phyloP scores from a whole-genome alignment of 106 monocot species.

The Ottelia alismoides region DNA sequence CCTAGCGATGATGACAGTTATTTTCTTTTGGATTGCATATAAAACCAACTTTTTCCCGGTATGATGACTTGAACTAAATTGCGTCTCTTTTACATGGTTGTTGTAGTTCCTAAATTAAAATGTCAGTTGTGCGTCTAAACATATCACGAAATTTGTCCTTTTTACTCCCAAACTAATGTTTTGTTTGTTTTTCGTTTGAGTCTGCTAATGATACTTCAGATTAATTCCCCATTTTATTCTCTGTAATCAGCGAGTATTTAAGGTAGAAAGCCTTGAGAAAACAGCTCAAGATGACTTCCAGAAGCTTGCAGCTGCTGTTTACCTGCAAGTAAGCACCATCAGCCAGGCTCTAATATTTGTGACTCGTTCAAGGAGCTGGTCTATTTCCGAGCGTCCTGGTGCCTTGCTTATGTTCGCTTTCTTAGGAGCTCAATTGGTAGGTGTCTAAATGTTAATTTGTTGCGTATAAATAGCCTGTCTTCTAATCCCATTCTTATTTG shows the following conservation, averaged over 20 bases:
- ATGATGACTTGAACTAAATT: too few species aligned
- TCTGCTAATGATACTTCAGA: too few species aligned
- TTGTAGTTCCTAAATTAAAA: too few species aligned
- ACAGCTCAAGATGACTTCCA: slow-evolving; percentile 49
- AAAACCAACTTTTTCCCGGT: slow-evolving; percentile 91
- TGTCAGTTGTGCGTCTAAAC: too few species aligned
- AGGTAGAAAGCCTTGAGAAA: slow-evolving; percentile 49
- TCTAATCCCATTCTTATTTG: too few species aligned
- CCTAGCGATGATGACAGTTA: slow-evolving; percentile 91
- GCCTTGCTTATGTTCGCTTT: background rate
- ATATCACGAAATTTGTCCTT: too few species aligned
- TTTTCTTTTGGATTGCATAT: slow-evolving; percentile 93
- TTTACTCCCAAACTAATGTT: too few species aligned
- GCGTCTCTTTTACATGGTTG: too few species aligned
- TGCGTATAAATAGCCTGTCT: too few species aligned
- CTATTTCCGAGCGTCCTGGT: background rate
- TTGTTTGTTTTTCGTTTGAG: background rate
- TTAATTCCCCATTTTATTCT: too few species aligned
- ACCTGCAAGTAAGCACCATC: slow-evolving; percentile 1
- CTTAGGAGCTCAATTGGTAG: background rate
- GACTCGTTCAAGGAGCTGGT: slow-evolving; percentile 1
- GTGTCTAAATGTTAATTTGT: background rate
- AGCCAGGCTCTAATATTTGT: too few species aligned
- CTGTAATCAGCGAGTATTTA: slow-evolving; percentile 32
- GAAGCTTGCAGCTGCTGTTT: background rate